Evolutionary conservation across 352 stramenopile genomes (phyloP).

Genomic region (Globisporangium takayamanum): DNA sequence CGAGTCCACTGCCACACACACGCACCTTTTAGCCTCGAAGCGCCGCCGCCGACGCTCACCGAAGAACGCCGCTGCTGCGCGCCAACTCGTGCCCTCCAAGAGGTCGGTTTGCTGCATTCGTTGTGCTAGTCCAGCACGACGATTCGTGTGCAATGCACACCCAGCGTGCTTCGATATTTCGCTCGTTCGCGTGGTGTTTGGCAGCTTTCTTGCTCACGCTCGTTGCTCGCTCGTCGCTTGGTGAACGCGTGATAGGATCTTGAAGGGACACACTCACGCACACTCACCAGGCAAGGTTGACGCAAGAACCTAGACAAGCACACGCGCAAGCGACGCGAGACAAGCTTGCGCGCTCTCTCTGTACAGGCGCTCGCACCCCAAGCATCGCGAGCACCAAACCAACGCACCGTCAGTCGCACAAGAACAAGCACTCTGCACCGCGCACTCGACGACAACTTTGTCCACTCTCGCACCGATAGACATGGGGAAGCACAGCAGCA

Average conservation of each 20-base stretch:
- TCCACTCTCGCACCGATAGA: neutral
- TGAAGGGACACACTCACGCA: conserved; percentile 4
- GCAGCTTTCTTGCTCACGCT: neutral
- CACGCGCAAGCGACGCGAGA: too few relatives aligned
- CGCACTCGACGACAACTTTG: neutral
- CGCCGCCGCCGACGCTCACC: too few relatives aligned
- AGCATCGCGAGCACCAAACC: neutral
- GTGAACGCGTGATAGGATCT: conserved; percentile 1
- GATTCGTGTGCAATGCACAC: conserved; percentile 2
- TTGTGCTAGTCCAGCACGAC: conserved; percentile 1
- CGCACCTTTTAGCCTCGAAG: neutral
- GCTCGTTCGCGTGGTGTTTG: neutral
- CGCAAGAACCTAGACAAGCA: too few relatives aligned
- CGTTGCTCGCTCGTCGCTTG: neutral
- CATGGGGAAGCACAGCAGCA: conserved; percentile 49
- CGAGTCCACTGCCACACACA: conserved; percentile 1
- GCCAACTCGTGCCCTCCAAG: neutral
- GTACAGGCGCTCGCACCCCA: too few relatives aligned
- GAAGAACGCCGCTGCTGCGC: too few relatives aligned
- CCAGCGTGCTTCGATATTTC: conserved; percentile 2
- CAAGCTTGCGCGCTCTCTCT: too few relatives aligned
- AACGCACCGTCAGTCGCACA: neutral
- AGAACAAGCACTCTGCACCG: neutral
- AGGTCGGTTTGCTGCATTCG: conserved; percentile 1
- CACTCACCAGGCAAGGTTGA: neutral